Conservation (phyloP, 1,284 basidiomycete species). For the Neonothopanus nambi region DNA sequence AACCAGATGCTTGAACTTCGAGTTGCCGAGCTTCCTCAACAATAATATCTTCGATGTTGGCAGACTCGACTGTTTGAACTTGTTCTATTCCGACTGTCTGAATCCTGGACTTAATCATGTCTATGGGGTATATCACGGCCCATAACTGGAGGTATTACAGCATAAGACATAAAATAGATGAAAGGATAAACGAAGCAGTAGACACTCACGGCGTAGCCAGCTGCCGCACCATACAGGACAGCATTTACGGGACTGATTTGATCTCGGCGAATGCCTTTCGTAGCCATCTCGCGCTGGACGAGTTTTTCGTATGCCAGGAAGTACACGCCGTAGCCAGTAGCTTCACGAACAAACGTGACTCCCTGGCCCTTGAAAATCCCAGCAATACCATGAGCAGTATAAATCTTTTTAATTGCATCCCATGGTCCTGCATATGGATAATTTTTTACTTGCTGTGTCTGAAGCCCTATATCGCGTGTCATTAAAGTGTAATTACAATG, state of each 20-base stretch:
- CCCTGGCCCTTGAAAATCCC: constrained; percentile 93
- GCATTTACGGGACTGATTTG: constrained; percentile 78
- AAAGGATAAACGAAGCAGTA: constrained; percentile 7
- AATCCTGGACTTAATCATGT: constrained; percentile 94
- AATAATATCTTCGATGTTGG: too few relatives aligned
- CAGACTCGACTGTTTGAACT: too few relatives aligned
- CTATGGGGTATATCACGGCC: constrained; percentile 88
- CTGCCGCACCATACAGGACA: constrained; percentile 83
- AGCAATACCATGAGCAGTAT: constrained; percentile 68
- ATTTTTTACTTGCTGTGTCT: constrained; percentile 80
- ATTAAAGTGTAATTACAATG: neutral
- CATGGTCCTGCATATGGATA: constrained; percentile 81
- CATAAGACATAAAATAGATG: constrained; percentile 7
- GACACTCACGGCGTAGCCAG: constrained; percentile 75
- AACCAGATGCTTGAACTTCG: too few relatives aligned
- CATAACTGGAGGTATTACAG: constrained; percentile 54
- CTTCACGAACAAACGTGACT: constrained; percentile 89
- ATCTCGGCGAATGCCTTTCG: constrained; percentile 68
- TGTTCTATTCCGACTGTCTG: constrained; percentile 83
- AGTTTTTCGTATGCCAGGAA: constrained; percentile 94
- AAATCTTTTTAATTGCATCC: constrained; percentile 86
- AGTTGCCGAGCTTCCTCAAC: too few relatives aligned
- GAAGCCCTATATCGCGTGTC: constrained; percentile 59
- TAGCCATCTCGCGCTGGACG: constrained; percentile 80
- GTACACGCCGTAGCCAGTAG: constrained; percentile 84